Conservation (phyloP, 768 basidiomycete genomes). For the Termitomyces sp. region DNA sequence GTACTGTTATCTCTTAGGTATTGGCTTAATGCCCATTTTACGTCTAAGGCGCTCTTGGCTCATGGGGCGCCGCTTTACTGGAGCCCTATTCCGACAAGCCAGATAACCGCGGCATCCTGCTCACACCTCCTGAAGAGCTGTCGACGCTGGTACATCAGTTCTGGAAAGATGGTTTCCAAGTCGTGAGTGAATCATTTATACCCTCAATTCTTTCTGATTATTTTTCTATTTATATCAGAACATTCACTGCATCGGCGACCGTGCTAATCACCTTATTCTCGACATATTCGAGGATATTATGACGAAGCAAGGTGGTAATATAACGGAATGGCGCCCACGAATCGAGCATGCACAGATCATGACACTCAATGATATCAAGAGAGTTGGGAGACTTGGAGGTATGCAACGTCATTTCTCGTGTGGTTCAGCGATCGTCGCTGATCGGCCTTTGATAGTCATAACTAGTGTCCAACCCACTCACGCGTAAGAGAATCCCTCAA, state of each 20-base stretch:
- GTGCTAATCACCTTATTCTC: conserved; percentile 78
- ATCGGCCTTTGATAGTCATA: conserved; percentile 54
- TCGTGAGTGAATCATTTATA: conserved; percentile 47
- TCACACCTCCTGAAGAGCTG: conserved; percentile 50
- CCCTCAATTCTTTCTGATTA: too few relatives aligned
- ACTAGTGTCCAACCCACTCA: conserved; percentile 93
- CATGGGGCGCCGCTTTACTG: conserved; percentile 87
- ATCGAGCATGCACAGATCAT: conserved; percentile 96
- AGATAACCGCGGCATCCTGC: conserved; percentile 66
- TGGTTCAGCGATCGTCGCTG: neutral
- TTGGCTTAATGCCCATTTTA: neutral
- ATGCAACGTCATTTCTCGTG: conserved; percentile 16
- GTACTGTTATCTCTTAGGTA: neutral
- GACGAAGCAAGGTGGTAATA: conserved; percentile 29
- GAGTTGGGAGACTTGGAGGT: conserved; percentile 75
- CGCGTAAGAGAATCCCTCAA: conserved; percentile 46
- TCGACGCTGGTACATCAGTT: conserved; percentile 53
- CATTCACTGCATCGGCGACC: conserved; percentile 86
- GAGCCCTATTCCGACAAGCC: conserved; percentile 84
- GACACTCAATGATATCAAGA: conserved; percentile 59
- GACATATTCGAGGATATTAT: conserved; percentile 77
- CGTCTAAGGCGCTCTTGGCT: conserved; percentile 75
- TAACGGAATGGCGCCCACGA: conserved; percentile 59
- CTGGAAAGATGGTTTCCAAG: conserved; percentile 77
- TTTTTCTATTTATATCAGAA: conserved; percentile 45